Percentiles rank a stretch among this genome's conserved stretches.
Conservation (phyloP, 257 asterid species). For the Lycium ferocissimum region DNA sequence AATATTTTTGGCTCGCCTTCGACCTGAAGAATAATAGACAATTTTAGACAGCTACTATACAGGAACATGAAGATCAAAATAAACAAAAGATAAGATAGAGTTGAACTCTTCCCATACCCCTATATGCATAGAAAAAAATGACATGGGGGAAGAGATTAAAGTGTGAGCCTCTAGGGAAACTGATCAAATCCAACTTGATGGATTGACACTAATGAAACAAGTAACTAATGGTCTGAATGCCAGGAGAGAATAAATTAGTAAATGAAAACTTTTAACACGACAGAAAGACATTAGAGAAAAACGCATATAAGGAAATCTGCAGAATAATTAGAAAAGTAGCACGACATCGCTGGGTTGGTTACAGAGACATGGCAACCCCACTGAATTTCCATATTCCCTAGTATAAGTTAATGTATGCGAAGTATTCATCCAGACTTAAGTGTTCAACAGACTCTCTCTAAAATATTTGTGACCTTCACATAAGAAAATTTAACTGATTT, state of each 20-base stretch:
- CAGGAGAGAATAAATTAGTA: slow-evolving; percentile 14
- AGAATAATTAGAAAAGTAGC: neutral
- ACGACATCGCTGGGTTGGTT: neutral
- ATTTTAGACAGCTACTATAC: neutral
- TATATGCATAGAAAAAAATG: neutral
- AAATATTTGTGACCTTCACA: neutral
- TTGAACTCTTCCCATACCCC: slow-evolving; percentile 13
- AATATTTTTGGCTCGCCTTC: slow-evolving; percentile 47
- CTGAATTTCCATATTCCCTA: neutral
- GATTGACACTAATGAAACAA: slow-evolving; percentile 2
- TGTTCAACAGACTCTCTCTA: neutral
- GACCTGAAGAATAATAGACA: slow-evolving; percentile 31
- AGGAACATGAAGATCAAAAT: neutral
- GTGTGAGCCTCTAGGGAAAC: neutral
- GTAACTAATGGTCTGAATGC: slow-evolving; percentile 61
- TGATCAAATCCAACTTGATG: slow-evolving; percentile 15
- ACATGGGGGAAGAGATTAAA: neutral
- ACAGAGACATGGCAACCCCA: neutral
- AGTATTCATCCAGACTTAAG: neutral
- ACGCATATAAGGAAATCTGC: neutral
- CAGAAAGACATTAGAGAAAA: neutral
- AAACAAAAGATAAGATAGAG: slow-evolving; percentile 23
- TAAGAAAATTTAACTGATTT: neutral
- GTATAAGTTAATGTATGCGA: neutral
- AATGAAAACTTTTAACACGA: neutral